These are phyloP conservation scores for Polychytrium aggregatum DNA, from an alignment of 192 early-diverging fungal species.

Conservation along the genomic window DNA sequence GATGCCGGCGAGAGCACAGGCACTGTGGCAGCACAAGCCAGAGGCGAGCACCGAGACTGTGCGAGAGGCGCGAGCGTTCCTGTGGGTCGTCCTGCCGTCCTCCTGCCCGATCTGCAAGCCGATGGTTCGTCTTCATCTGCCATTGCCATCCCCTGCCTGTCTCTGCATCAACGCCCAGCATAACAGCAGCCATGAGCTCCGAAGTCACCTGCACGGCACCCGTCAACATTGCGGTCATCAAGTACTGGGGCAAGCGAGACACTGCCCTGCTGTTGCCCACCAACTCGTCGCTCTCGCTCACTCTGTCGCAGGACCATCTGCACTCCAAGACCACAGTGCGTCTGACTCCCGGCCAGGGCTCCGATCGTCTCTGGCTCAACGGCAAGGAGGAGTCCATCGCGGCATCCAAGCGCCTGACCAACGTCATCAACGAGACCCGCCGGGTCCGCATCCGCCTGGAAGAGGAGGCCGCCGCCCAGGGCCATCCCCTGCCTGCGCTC, in stretches of 20 bases:
- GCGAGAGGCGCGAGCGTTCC: too few relatives aligned
- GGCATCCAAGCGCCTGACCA: conserved; percentile 71
- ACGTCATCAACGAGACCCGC: conserved; percentile 71
- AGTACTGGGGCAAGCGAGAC: conserved; percentile 99
- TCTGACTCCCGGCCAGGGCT: conserved; percentile 31
- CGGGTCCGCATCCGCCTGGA: conserved; percentile 62
- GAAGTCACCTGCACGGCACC: conserved; percentile 86
- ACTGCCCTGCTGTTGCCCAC: conserved; percentile 84
- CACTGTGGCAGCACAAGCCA: too few relatives aligned
- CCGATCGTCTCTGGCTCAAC: conserved; percentile 93
- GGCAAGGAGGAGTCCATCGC: conserved; percentile 73
- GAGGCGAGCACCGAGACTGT: too few relatives aligned
- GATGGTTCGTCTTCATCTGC: too few relatives aligned
- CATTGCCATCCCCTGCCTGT: too few relatives aligned
- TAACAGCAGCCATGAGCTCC: not conserved
- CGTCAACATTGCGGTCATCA: conserved; percentile 99
- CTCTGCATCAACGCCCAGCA: not conserved
- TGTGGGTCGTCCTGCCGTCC: too few relatives aligned
- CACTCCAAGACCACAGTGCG: conserved; percentile 89
- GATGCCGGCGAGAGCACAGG: too few relatives aligned
- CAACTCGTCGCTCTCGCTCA: conserved; percentile 94
- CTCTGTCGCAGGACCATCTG: conserved; percentile 91
- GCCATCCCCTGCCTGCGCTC: conserved; percentile 35
- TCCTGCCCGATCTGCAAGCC: too few relatives aligned
- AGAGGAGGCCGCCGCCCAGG: conserved; percentile 17